These are phyloP conservation scores for Zasmidium citrigriseum DNA, from an alignment of 2,329 filamentous ascomycete genomes.

Conservation along the genomic window DNA sequence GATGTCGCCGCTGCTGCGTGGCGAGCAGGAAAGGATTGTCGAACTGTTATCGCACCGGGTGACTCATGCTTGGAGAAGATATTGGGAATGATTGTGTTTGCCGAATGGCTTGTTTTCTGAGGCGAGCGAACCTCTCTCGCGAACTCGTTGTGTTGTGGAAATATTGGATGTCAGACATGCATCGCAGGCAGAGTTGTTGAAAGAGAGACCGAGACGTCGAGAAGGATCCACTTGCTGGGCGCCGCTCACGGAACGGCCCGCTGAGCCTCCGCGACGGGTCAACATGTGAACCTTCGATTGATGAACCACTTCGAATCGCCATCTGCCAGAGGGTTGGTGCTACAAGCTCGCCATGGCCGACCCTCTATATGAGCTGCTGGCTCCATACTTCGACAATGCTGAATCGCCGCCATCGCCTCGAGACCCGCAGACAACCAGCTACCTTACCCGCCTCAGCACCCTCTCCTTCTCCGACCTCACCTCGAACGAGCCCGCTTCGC, in stretches of 20 bases:
- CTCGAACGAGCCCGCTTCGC: constrained; percentile 72
- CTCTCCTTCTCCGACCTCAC: constrained; percentile 73
- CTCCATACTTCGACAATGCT: constrained; percentile 57
- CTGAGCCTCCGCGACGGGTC: background rate
- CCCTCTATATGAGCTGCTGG: constrained; percentile 72
- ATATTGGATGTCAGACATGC: background rate
- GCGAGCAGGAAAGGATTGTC: background rate
- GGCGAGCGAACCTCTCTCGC: background rate
- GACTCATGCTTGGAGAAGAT: background rate
- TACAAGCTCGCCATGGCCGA: constrained; percentile 47
- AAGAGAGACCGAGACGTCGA: background rate
- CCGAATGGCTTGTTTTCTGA: background rate
- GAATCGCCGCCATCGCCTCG: constrained; percentile 41
- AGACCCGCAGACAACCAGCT: constrained; percentile 63
- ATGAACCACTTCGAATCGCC: background rate
- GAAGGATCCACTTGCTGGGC: background rate
- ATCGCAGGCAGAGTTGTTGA: background rate
- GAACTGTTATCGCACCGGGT: background rate
- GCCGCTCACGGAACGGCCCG: background rate
- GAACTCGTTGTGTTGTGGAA: background rate
- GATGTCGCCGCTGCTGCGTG: background rate
- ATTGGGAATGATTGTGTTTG: background rate
- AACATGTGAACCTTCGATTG: background rate
- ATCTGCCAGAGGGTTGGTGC: background rate
- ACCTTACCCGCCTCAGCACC: constrained; percentile 75